Conservation (phyloP, 139 green algal genomes). For the Micractinium conductrix region DNA sequence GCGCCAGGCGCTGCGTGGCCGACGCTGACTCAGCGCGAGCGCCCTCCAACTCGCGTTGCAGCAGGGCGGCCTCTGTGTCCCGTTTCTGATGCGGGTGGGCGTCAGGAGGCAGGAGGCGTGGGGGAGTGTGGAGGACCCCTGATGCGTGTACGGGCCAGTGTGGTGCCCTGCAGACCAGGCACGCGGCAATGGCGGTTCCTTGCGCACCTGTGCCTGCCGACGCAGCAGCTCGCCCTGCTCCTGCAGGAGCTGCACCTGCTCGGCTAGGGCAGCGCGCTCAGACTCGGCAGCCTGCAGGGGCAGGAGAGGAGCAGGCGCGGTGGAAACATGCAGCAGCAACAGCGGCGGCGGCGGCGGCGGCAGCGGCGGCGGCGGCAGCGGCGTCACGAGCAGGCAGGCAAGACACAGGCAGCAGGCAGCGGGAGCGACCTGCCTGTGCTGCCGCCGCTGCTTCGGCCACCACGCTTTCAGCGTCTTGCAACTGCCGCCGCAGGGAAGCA, state of each 20-base stretch:
- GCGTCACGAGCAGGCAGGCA: too few relatives aligned
- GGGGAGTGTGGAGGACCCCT: too few relatives aligned
- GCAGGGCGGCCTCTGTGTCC: slow-evolving; percentile 4
- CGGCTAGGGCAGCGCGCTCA: neutral
- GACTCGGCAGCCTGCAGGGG: slow-evolving; percentile 1
- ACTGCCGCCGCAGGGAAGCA: neutral
- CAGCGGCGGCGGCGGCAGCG: neutral
- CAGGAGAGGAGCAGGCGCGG: neutral
- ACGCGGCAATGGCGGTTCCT: too few relatives aligned
- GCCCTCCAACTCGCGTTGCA: neutral
- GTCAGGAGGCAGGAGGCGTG: too few relatives aligned
- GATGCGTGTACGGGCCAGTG: too few relatives aligned
- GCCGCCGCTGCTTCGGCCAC: neutral
- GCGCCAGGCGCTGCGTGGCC: neutral
- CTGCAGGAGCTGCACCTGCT: neutral
- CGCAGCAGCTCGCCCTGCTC: slow-evolving; percentile 2
- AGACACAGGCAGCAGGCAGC: too few relatives aligned
- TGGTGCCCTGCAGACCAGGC: too few relatives aligned
- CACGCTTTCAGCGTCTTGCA: neutral
- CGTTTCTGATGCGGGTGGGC: too few relatives aligned
- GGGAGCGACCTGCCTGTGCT: too few relatives aligned
- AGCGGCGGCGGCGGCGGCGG: too few relatives aligned
- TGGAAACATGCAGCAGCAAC: neutral
- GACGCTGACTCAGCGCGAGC: neutral
- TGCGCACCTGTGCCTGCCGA: too few relatives aligned